Evolutionary conservation across 2,329 filamentous ascomycete species (phyloP).

Genomic region (Boeremia lycopersici): DNA sequence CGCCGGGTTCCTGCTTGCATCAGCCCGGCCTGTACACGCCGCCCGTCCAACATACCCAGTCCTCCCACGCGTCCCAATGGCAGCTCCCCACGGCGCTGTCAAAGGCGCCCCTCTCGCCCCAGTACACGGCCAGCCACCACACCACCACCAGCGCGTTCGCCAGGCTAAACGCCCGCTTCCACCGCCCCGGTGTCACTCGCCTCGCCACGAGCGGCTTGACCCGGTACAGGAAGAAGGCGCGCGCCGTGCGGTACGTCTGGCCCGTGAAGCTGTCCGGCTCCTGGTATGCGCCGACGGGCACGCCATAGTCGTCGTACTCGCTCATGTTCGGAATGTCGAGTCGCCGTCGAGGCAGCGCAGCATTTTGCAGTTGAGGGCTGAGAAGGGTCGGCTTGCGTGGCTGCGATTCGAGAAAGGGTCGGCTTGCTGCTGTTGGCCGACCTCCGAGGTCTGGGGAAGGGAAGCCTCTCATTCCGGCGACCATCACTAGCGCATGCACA

Average conservation of each 20-base stretch:
- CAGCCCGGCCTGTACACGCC: no score
- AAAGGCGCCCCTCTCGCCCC: conserved; percentile 85
- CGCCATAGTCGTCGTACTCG: conserved; percentile 48
- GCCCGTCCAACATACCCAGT: no score
- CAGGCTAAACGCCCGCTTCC: conserved; percentile 33
- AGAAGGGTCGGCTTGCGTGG: conserved; percentile 21
- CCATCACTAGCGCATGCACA: no score
- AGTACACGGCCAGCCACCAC: conserved; percentile 80
- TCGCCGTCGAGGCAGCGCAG: conserved; percentile 26
- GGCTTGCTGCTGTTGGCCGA: conserved; percentile 17
- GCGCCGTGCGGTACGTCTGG: conserved; percentile 37
- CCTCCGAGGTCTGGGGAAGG: conserved; percentile 22
- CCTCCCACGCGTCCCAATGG: conserved; percentile 86
- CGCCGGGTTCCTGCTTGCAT: conserved; percentile 68
- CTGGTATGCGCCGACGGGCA: conserved; percentile 46
- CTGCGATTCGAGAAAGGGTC: conserved; percentile 20
- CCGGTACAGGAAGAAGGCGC: conserved; percentile 41
- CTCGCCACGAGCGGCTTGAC: conserved; percentile 31
- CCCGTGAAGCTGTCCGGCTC: conserved; percentile 43
- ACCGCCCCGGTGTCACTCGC: conserved; percentile 18
- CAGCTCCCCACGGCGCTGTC: conserved; percentile 72
- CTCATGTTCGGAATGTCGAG: conserved; percentile 37
- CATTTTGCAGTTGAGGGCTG: conserved; percentile 31
- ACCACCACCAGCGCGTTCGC: conserved; percentile 64
- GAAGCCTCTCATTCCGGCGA: no score